Base-by-base conservation (phyloP, 345 rosid genomes). In the Linum usitatissimum region DNA sequence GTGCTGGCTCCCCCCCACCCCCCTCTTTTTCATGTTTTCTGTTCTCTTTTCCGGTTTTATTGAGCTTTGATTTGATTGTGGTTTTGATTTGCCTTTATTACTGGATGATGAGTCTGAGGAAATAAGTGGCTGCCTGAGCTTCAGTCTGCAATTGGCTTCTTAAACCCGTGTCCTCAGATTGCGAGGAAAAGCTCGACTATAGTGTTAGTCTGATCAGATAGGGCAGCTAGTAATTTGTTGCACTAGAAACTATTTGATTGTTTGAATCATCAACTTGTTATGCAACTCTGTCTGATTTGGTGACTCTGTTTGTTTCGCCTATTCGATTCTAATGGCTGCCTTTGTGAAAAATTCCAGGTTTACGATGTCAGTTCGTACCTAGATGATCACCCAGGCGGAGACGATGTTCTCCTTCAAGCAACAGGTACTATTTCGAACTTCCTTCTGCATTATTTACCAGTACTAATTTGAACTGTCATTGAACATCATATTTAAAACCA, bases 301-400 rank as follows among this genome's bases (percentile, higher is more conserved):
- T 55, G 8, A 12, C 18, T 64, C 18, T 51, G 59, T 61, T 39
- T 14, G 45, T 48, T 23, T n/a, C 42, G 40, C 53, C 12, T 45
- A 12, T 3, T 14, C 31, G 36, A 9, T 59, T 49, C 63, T 60
- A 61, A 4, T 13, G 57, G n/a, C 53, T 13, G 57, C n/a, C 57
- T 45, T 45, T 45, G 1, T 45, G 51, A 4, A 5, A 45, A 17
- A 57, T 68, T 6, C 20, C 77, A 88, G 98, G 91, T 92, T 3
- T 89, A 92, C 67, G 91, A 92, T 63, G 86, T 92, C 64, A 73
- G 80, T 70, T 75, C 95, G 1, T 89, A 89, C 62, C 72, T 87
- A 83, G 97, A 92, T 34, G 97, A 89, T 49, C 98, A 89, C 67
- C 98, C 95, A 3, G 97, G 98, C 14, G 98, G 98, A 68, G 95